Conservation (phyloP, 2,329 filamentous ascomycete genomes). For the Botrytis aclada region DNA sequence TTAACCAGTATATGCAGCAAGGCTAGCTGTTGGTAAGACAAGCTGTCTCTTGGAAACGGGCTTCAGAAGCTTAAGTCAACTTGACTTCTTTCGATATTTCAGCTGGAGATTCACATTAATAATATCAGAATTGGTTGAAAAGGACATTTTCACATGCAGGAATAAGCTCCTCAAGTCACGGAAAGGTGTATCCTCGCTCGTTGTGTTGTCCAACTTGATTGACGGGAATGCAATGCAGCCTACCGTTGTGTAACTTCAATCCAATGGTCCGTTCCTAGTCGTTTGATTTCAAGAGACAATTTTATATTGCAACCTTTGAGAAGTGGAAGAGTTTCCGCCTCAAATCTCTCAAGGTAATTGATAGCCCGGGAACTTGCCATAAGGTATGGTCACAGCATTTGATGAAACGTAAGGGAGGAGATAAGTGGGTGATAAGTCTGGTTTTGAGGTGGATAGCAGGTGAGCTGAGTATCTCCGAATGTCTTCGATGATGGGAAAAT, state of each 20-base stretch:
- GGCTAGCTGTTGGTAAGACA: not conserved
- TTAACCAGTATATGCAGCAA: not conserved
- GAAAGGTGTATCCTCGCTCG: not conserved
- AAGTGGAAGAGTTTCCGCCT: not conserved
- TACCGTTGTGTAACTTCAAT: not conserved
- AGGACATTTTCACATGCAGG: not conserved
- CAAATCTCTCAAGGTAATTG: not conserved
- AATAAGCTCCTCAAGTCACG: conserved; percentile 15
- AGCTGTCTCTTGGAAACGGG: not conserved
- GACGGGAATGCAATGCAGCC: conserved; percentile 15
- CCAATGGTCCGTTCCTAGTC: not conserved
- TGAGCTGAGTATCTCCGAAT: not conserved
- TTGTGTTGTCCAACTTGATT: not conserved
- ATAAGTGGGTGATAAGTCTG: not conserved
- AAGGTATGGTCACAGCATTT: not conserved
- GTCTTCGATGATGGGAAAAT: not conserved
- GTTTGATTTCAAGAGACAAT: conserved; percentile 4
- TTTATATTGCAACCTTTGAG: conserved; percentile 1
- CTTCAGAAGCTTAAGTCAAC: not conserved
- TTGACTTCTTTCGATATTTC: not conserved
- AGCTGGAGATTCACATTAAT: not conserved
- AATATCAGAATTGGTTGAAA: not conserved
- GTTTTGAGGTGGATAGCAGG: not conserved
- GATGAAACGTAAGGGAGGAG: conserved; percentile 2
- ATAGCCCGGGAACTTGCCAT: not conserved